These are phyloP conservation scores for Spirogloea muscicola DNA, from an alignment of 139 green algal species.

Conservation along the genomic window DNA sequence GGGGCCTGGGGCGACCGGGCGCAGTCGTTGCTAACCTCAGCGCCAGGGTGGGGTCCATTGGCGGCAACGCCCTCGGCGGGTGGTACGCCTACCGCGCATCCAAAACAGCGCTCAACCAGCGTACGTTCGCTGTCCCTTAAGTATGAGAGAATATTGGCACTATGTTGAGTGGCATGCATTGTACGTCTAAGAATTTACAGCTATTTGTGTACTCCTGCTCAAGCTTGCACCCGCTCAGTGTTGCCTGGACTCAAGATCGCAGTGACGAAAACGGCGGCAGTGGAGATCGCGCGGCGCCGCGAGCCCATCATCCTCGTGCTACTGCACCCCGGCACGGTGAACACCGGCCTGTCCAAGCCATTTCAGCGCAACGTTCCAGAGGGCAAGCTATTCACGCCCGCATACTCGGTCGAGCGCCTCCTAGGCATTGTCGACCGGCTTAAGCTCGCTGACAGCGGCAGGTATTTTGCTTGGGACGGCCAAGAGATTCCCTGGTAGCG, in stretches of 20 bases:
- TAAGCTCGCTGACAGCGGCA: slow-evolving; percentile 55
- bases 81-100: slow-evolving; percentile 76
- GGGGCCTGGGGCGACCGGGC: slow-evolving; percentile 38
- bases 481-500: slow-evolving; percentile 69
- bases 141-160: too few relatives aligned
- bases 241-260: too few relatives aligned
- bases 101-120: slow-evolving; percentile 79
- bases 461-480: slow-evolving; percentile 69
- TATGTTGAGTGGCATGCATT: too few relatives aligned
- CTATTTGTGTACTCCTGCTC: too few relatives aligned
- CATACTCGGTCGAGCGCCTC: slow-evolving; percentile 63
- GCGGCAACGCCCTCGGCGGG: slow-evolving; percentile 69
- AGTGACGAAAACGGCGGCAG: slow-evolving; percentile 2
- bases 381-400: slow-evolving; percentile 71
- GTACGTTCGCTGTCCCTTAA: slow-evolving; percentile 28
- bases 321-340: slow-evolving; percentile 45
- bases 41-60: slow-evolving; percentile 70
- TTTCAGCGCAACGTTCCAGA: slow-evolving; percentile 62
- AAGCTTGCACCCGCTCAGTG: too few relatives aligned
- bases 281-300: slow-evolving; percentile 25
- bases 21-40: slow-evolving; percentile 70
- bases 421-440: slow-evolving; percentile 62
- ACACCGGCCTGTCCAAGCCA: slow-evolving; percentile 70
- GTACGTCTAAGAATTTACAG: too few relatives aligned
- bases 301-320: slow-evolving; percentile 28